Evolutionary conservation across 2,329 filamentous ascomycete genomes (phyloP).

Genomic region (Venturia effusa): DNA sequence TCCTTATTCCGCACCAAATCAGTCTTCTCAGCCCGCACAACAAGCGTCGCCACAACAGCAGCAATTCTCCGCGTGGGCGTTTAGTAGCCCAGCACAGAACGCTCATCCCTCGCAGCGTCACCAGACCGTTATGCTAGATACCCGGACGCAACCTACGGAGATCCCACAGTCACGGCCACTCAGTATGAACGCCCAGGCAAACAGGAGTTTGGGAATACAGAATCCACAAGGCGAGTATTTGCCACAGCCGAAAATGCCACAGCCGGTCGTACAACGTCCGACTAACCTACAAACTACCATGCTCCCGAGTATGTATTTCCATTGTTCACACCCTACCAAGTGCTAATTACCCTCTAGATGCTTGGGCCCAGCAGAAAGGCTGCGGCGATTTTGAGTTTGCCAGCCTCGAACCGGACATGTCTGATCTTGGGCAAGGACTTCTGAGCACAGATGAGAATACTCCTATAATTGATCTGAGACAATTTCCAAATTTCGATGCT

Average conservation of each 20-base stretch:
- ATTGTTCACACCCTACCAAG: background rate
- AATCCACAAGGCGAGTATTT: slow-evolving; percentile 11
- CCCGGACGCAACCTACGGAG: slow-evolving; percentile 2
- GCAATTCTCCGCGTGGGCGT: slow-evolving; percentile 7
- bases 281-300: slow-evolving; percentile 6
- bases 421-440: slow-evolving; percentile 26
- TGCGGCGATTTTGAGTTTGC: slow-evolving; percentile 28
- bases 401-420: slow-evolving; percentile 27
- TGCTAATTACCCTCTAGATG: slow-evolving; percentile 16
- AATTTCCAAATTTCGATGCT: slow-evolving; percentile 21
- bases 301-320: slow-evolving; percentile 1
- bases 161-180: slow-evolving; percentile 2
- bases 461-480: slow-evolving; percentile 29
- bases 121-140: slow-evolving; percentile 7
- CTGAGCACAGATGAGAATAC: slow-evolving; percentile 29
- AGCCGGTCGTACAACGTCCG: slow-evolving; percentile 2
- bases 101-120: background rate
- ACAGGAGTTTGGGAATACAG: slow-evolving; percentile 2
- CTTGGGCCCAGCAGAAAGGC: slow-evolving; percentile 27
- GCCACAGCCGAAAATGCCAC: slow-evolving; percentile 11
- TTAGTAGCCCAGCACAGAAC: background rate
- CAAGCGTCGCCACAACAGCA: slow-evolving; percentile 1
- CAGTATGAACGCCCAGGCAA: slow-evolving; percentile 3
- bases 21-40: slow-evolving; percentile 14
- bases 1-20: slow-evolving; percentile 19